These are phyloP conservation scores for Porphyridium purpureum DNA, from an alignment of 23 red algal genomes.

Conservation along the genomic window DNA sequence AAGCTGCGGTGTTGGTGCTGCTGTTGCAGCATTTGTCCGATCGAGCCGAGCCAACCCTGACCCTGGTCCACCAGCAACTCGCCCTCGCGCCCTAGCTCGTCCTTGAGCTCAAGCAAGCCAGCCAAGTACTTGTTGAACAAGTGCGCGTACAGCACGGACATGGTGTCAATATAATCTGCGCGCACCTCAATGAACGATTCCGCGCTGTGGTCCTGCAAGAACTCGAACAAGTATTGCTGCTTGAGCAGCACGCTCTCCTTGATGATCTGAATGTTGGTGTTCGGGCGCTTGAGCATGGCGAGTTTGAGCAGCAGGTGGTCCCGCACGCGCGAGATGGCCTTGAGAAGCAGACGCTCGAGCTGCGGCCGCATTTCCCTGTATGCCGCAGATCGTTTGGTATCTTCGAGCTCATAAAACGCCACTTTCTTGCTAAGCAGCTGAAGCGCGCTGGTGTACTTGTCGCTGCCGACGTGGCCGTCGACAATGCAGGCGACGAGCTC, in stretches of 20 bases:
- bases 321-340: constrained; percentile 33
- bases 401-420: constrained; percentile 37
- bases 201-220: constrained; percentile 52
- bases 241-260: constrained; percentile 81
- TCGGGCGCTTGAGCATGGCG: constrained; percentile 48
- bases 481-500: constrained; percentile 38
- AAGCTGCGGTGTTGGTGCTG: neutral
- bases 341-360: constrained; percentile 22
- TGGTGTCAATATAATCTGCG: constrained; percentile 33
- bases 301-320: constrained; percentile 58
- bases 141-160: constrained; percentile 38
- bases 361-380: constrained; percentile 38
- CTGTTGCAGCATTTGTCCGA: neutral
- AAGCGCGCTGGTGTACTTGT: constrained; percentile 29
- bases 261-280: constrained; percentile 96
- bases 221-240: constrained; percentile 51
- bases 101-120: constrained; percentile 54
- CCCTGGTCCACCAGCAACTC: neutral
- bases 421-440: constrained; percentile 51
- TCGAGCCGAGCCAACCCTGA: neutral
- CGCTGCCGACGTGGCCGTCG: constrained; percentile 36
- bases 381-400: constrained; percentile 28
- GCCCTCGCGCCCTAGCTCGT: constrained; percentile 18
- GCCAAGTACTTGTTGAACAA: constrained; percentile 65
- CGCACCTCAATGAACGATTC: constrained; percentile 39